Evolutionary conservation across 805 yeast genomes (phyloP).

Genomic region (Candida broadrunensis): DNA sequence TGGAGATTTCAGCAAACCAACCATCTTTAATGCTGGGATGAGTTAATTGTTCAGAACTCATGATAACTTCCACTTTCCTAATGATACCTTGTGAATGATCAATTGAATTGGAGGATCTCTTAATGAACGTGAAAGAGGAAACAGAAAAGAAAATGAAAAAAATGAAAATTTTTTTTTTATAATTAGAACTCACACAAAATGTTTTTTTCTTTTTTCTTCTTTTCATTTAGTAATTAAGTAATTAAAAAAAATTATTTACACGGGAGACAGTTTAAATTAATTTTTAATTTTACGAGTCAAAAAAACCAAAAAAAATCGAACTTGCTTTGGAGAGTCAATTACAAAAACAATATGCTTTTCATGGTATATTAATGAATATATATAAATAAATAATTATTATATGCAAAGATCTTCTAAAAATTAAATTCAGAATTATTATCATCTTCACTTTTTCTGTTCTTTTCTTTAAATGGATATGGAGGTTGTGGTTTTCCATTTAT

Average conservation of each 20-base stretch:
- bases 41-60: constrained; percentile 36
- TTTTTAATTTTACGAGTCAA: too few relatives aligned
- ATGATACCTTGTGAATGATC: too few relatives aligned
- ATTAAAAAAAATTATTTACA: too few relatives aligned
- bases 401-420: too few relatives aligned
- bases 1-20: constrained; percentile 94
- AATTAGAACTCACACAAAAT: background rate
- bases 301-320: too few relatives aligned
- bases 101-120: background rate
- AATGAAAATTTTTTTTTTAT: background rate
- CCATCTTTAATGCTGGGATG: constrained; percentile 73
- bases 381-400: background rate
- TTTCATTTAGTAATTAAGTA: too few relatives aligned
- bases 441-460: background rate
- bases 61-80: too few relatives aligned
- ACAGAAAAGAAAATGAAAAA: background rate
- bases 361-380: background rate
- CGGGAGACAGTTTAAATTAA: too few relatives aligned
- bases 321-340: too few relatives aligned
- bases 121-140: background rate
- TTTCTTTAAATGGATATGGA: constrained; percentile 2
- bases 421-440: constrained; percentile 3
- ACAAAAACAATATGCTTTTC: too few relatives aligned
- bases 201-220: too few relatives aligned
- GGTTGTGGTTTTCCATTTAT: background rate